phyloP scores from a whole-genome alignment of 345 rosid species.

The Eucalyptus regnans region DNA sequence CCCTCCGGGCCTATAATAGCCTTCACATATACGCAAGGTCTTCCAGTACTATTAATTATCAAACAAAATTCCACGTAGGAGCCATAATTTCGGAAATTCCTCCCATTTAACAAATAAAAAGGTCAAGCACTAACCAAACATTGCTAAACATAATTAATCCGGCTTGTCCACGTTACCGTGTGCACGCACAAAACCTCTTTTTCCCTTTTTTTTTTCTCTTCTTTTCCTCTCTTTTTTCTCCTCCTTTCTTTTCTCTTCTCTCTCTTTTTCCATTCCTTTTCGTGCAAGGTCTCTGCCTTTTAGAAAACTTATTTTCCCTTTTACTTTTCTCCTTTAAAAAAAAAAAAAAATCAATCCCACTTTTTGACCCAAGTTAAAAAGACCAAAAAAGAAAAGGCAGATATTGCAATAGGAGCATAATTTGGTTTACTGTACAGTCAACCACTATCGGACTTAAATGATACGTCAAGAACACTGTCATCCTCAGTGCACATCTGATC shows the following conservation, averaged over 20 bases:
- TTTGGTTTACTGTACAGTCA: neutral
- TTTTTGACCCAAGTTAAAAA: neutral
- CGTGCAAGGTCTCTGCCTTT: neutral
- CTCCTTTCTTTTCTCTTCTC: neutral
- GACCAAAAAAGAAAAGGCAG: neutral
- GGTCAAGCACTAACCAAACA: neutral
- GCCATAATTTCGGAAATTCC: neutral
- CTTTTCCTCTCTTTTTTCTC: no score
- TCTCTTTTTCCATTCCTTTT: neutral
- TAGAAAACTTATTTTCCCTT: neutral
- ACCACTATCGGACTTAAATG: neutral
- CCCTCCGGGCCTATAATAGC: neutral
- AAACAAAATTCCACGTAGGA: neutral
- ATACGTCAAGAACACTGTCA: neutral
- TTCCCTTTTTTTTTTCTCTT: no score
- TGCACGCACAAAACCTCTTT: neutral
- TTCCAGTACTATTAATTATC: neutral
- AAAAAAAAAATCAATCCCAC: neutral
- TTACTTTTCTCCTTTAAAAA: no score
- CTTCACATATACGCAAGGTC: neutral
- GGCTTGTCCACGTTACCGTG: rapidly evolving
- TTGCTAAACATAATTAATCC: neutral
- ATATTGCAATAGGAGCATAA: neutral
- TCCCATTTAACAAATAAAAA: neutral
- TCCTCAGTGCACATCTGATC: neutral